These are phyloP conservation scores for Dysphania ambrosioides DNA, from an alignment of 148 eudicot species.

Conservation along the genomic window DNA sequence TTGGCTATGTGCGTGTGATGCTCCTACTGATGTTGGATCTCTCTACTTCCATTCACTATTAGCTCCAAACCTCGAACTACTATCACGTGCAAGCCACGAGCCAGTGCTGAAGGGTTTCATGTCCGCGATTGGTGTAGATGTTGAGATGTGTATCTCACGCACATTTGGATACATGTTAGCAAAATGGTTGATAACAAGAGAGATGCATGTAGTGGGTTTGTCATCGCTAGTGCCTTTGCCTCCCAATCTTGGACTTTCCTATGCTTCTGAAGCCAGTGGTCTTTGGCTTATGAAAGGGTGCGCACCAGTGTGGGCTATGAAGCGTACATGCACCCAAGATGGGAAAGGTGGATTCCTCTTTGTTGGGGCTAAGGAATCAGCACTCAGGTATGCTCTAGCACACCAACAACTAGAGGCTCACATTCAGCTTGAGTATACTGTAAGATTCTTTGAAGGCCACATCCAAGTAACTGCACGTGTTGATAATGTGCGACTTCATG, in stretches of 20 bases:
- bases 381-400: slow-evolving; percentile 69
- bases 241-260: slow-evolving; percentile 53
- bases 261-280: slow-evolving; percentile 65
- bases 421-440: slow-evolving; percentile 65
- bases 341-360: slow-evolving; percentile 25
- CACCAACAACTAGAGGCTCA: slow-evolving; percentile 85
- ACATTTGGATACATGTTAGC: slow-evolving; percentile 78
- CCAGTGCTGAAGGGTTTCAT: slow-evolving; percentile 55
- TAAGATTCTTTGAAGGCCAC: slow-evolving; percentile 44
- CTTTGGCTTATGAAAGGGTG: slow-evolving; percentile 71
- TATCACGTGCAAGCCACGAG: slow-evolving; percentile 41
- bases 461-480: slow-evolving; percentile 64
- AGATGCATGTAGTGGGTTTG: slow-evolving; percentile 62
- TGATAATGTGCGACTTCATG: slow-evolving; percentile 69
- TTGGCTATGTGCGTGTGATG: slow-evolving; percentile 70
- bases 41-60: slow-evolving; percentile 65
- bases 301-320: slow-evolving; percentile 66
- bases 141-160: slow-evolving; percentile 70
- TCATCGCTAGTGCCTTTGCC: slow-evolving; percentile 35
- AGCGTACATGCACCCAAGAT: slow-evolving; percentile 25
- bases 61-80: slow-evolving; percentile 48
- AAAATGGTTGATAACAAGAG: slow-evolving; percentile 64
- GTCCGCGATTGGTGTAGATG: slow-evolving; percentile 50
- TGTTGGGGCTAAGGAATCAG: slow-evolving; percentile 56
- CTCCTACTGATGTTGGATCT: slow-evolving; percentile 67